Base-by-base conservation (phyloP, 2,329 filamentous ascomycete species). In the Diaporthe ilicicola region DNA sequence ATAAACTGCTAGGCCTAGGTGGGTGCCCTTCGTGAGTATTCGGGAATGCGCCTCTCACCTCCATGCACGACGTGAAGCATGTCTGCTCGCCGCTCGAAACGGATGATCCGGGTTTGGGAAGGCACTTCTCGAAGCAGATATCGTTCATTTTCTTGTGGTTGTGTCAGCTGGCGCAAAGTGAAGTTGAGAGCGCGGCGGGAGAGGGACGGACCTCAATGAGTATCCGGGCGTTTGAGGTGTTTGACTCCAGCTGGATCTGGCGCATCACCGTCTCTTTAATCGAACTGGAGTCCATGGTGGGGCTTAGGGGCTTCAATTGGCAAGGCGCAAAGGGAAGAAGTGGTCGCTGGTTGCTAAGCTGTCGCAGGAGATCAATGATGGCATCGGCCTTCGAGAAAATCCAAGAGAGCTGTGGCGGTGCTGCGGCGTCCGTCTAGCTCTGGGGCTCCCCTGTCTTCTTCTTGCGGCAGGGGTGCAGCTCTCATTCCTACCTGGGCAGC, bases 51-150 rank as follows among this genome's bases (percentile, higher is more conserved):
- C 19, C 19, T 7, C 59, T 48, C 32, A 62, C 59, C 27, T 95
- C 92, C 89, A 94, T 93, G 85, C 93, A 95, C 72, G 88, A 86
- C 24, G 88, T 93, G 78, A 93, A 87, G 84, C 93, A 95, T 27
- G 88, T 85, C 78, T 90, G 85, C 81, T 95, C 93, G 81, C 87
- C 82, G 81, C 86, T 88, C 62, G 90, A 91, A 69, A 95, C 83
- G 67, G 89, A 90, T 62, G 86, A 81, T 70, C 92, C 91, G 67
- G 93, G 91, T 78, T 91, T 90, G 62, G 92, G 86, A 19, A 95
- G 84, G 81, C 93, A 95, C 80, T 90, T 91, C 56, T 93, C 89
- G 84, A 94, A 95, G 85, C 93, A 95, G 82, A 92, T 90, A 77
- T 93, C 88, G 82, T 94, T 93, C 81, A 95, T 88, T 89, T 93